phyloP scores from a whole-genome alignment of 2,329 filamentous ascomycete species.

The Cordyceps javanica region DNA sequence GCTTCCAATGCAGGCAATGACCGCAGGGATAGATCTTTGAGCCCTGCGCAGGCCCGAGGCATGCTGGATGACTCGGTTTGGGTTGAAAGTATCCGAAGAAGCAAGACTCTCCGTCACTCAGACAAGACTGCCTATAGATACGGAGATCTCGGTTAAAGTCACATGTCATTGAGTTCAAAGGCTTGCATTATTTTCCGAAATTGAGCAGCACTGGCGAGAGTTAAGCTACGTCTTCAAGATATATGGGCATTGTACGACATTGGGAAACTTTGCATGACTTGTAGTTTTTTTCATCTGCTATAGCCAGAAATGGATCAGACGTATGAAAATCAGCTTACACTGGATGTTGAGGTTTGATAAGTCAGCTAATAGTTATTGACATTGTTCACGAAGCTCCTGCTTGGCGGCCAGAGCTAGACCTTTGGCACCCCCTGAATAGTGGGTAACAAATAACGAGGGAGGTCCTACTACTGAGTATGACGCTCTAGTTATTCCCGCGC shows the following conservation, averaged over 20 bases:
- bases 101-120: constrained; percentile 61
- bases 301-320: neutral
- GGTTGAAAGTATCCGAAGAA: constrained; percentile 86
- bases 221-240: neutral
- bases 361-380: neutral
- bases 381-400: neutral
- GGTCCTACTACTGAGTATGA: neutral
- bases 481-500: no score
- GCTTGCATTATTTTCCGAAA: neutral
- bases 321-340: neutral
- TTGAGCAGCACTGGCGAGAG: no score
- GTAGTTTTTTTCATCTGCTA: neutral
- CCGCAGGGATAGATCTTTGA: constrained; percentile 62
- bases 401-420: neutral
- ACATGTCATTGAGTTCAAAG: neutral
- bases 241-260: neutral
- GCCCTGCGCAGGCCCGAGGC: constrained; percentile 70
- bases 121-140: constrained; percentile 28
- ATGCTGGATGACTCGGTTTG: constrained; percentile 86
- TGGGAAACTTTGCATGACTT: neutral
- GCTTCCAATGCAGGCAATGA: constrained; percentile 36
- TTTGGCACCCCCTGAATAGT: neutral
- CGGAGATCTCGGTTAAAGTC: constrained; percentile 21
- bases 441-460: neutral
- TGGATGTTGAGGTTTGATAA: neutral